Evolutionary conservation across 1,284 basidiomycete species (phyloP), one percentile per base, ranked within the genome.

Genomic region (Rhodotorula sp.): DNA sequence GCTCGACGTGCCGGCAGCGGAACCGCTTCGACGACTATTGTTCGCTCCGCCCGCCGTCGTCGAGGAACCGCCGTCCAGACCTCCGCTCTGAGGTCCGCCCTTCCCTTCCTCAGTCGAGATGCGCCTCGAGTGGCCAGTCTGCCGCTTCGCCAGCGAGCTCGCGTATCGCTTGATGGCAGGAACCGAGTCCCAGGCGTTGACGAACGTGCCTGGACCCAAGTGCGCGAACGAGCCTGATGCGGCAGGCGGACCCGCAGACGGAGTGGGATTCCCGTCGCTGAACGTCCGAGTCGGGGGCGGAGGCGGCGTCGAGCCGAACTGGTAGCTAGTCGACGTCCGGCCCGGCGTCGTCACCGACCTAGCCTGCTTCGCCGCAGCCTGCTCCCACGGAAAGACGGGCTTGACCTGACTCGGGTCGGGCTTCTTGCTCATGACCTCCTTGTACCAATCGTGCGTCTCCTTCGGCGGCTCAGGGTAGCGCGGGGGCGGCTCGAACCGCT

Each of bases 311-410:
- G 75, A 62, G 52, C 34, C 40, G 63, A 67, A n/a, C 85, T 85
- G 4, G 18, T n/a, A 28, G 8, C 44, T 26, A 11, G 37, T 20
- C 18, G 85, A 85, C 7, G 94, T 93, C 20, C 90, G 86, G 62
- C 92, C 86, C 13, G 91, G 87, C 4, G 31, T 46, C 20, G 68
- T 40, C 6, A 44, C 40, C 40, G 40, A 13, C 40, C 40, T 11
- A 13, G 8, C 40, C 40, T 44, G 7, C 40, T 44, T 44, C 40
- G 40, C 40, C 40, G 53, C 51, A 6, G 84, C 83, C 57, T 89
- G 85, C 79, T 98, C 94, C 94, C 94, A 98, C 13, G 94, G 94
- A 79, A 98, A 97, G n/a, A 96, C 84, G 31, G 85, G 82, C 73
- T 88, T 88, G 37, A 94, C 86, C 75, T 89, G 90, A 37, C 80